phyloP scores from a whole-genome alignment of 176 grass and related monocot species.

The Oryza meyeriana region DNA sequence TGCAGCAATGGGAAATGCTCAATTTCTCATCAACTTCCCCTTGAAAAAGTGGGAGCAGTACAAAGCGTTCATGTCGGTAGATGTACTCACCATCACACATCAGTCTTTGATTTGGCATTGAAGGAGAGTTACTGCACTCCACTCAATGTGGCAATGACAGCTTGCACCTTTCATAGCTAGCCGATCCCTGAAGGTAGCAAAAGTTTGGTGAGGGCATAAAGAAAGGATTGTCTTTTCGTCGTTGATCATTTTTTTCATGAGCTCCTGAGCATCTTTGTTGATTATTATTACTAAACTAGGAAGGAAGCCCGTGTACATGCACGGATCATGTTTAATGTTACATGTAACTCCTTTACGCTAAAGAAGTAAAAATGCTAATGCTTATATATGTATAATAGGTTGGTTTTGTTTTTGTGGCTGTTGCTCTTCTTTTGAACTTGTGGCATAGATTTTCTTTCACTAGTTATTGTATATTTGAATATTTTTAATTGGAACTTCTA shows the following conservation, averaged over 20 bases:
- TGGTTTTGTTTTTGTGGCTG: neutral
- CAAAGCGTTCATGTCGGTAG: slow-evolving; percentile 21
- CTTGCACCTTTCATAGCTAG: neutral
- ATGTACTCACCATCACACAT: neutral
- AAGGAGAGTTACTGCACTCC: slow-evolving; percentile 16
- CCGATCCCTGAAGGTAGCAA: neutral
- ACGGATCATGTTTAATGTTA: neutral
- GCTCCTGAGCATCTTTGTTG: neutral
- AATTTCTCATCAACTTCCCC: neutral
- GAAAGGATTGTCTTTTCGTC: neutral
- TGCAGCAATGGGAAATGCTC: slow-evolving; percentile 9
- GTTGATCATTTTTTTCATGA: neutral
- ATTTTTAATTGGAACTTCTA: neutral
- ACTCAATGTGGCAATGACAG: neutral
- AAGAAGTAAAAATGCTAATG: neutral
- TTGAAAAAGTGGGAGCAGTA: neutral
- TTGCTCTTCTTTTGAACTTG: neutral
- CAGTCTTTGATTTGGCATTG: slow-evolving; percentile 28
- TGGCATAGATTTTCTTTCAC: neutral
- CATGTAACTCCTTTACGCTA: neutral
- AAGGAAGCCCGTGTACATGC: neutral
- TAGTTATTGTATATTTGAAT: neutral
- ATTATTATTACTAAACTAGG: neutral
- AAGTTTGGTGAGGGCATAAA: slow-evolving; percentile 16
- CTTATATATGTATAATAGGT: neutral